These are phyloP conservation scores for Wickerhamomyces subpelliculosus DNA, from an alignment of 805 yeast genomes.

Conservation along the genomic window DNA sequence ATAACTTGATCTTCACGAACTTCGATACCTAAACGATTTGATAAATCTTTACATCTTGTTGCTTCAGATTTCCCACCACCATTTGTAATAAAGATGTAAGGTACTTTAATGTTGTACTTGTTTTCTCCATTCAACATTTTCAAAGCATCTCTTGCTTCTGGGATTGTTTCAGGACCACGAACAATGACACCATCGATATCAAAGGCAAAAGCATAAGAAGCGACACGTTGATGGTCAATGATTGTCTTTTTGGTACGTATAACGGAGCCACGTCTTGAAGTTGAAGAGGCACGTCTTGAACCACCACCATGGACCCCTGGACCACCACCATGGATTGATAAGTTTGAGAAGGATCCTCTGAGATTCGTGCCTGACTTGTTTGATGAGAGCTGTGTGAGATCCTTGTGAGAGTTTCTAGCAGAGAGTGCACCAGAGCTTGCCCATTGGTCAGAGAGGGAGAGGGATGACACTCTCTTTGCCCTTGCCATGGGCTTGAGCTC, in stretches of 20 bases:
- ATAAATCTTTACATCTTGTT: conserved; percentile 65
- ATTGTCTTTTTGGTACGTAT: conserved; percentile 39
- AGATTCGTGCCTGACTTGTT: conserved; percentile 10
- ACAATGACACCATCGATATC: conserved; percentile 91
- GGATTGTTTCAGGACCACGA: conserved; percentile 78
- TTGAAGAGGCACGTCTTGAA: background rate
- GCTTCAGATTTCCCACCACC: conserved; percentile 88
- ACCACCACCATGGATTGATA: no score
- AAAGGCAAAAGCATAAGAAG: conserved; percentile 84
- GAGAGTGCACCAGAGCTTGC: no score
- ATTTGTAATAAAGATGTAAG: conserved; percentile 81
- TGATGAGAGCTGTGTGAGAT: no score
- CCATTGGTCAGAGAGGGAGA: conserved; percentile 72
- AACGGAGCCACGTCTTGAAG: conserved; percentile 17
- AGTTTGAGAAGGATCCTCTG: no score
- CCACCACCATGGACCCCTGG: no score
- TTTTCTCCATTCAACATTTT: conserved; percentile 70
- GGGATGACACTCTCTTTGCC: conserved; percentile 56
- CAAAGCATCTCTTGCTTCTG: conserved; percentile 71
- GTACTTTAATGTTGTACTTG: conserved; percentile 69
- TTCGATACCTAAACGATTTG: conserved; percentile 49
- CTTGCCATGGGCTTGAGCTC: conserved; percentile 54
- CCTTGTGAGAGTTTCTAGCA: conserved; percentile 19
- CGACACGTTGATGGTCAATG: conserved; percentile 66
- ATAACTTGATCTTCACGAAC: conserved; percentile 75